phyloP scores from a whole-genome alignment of 805 yeast genomes.

The Ogataea henricii region DNA sequence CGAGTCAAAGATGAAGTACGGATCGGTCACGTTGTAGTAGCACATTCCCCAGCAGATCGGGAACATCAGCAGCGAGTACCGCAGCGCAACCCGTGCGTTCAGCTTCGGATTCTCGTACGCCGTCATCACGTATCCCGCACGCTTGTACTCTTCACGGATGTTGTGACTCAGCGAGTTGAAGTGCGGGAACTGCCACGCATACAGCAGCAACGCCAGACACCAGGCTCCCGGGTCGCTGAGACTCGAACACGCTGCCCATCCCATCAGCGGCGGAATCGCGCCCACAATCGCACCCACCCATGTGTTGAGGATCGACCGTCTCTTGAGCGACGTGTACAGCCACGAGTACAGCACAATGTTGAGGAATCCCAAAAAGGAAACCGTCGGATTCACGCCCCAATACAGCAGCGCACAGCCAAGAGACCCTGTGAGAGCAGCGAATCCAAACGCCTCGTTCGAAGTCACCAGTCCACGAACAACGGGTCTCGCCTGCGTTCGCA shows the following conservation, averaged over 20 bases:
- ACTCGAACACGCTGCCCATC: slow-evolving; percentile 93
- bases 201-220: slow-evolving; percentile 85
- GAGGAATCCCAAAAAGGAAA: slow-evolving; percentile 74
- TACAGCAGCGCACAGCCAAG: slow-evolving; percentile 69
- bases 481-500: slow-evolving; percentile 85
- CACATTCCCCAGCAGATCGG: slow-evolving; percentile 86
- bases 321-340: slow-evolving; percentile 86
- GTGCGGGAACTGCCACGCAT: slow-evolving; percentile 99
- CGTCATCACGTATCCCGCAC: slow-evolving; percentile 97
- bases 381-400: slow-evolving; percentile 83
- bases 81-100: slow-evolving; percentile 89
- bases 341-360: slow-evolving; percentile 87
- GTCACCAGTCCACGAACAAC: slow-evolving; percentile 82
- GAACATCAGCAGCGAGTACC: slow-evolving; percentile 91
- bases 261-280: slow-evolving; percentile 98
- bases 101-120: slow-evolving; percentile 89
- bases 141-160: slow-evolving; percentile 81
- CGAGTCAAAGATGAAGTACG: slow-evolving; percentile 79
- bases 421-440: slow-evolving; percentile 75
- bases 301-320: slow-evolving; percentile 83
- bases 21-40: slow-evolving; percentile 80
- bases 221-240: slow-evolving; percentile 88
- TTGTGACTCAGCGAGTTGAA: slow-evolving; percentile 90
- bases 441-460: slow-evolving; percentile 73
- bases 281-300: slow-evolving; percentile 99